These are phyloP conservation scores for Gaertneriomyces sp. DNA, from an alignment of 192 early-diverging fungal genomes.

Conservation along the genomic window DNA sequence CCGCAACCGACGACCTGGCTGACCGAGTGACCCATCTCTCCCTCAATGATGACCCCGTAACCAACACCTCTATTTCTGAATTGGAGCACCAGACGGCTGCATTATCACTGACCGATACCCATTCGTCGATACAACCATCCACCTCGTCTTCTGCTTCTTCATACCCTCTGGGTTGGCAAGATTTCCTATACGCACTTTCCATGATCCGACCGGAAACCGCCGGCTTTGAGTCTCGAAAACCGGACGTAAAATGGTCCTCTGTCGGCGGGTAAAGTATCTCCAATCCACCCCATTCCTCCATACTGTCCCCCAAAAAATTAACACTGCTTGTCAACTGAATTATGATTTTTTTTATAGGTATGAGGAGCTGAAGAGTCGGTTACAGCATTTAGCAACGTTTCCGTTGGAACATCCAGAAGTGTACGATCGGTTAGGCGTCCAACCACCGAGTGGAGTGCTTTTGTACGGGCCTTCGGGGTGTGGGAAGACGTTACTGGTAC, in stretches of 20 bases:
- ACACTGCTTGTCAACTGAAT: constrained; percentile 2
- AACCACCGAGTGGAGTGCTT: constrained; percentile 76
- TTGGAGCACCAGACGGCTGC: too few species aligned
- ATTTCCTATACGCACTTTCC: constrained; percentile 54
- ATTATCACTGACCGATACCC: too few species aligned
- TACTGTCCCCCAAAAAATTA: too few species aligned
- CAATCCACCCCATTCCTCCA: too few species aligned
- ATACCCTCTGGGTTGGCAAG: constrained; percentile 31
- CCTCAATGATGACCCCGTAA: neutral
- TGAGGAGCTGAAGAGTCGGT: constrained; percentile 45
- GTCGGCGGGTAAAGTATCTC: constrained; percentile 65
- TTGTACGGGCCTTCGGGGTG: constrained; percentile 91
- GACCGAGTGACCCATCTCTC: neutral
- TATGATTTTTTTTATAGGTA: constrained; percentile 45
- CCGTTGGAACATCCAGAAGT: constrained; percentile 54
- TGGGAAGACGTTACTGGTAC: constrained; percentile 84
- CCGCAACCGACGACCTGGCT: constrained; percentile 2
- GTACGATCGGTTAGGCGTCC: constrained; percentile 61
- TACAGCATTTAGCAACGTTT: constrained; percentile 59
- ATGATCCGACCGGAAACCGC: constrained; percentile 56
- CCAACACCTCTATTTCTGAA: too few species aligned
- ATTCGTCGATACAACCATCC: too few species aligned
- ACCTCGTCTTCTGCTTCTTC: neutral
- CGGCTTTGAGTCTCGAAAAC: constrained; percentile 58
- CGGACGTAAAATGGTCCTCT: constrained; percentile 50